Evolutionary conservation across 2,329 filamentous ascomycete species (phyloP).

Genomic region (Ophiostoma pallidulum): DNA sequence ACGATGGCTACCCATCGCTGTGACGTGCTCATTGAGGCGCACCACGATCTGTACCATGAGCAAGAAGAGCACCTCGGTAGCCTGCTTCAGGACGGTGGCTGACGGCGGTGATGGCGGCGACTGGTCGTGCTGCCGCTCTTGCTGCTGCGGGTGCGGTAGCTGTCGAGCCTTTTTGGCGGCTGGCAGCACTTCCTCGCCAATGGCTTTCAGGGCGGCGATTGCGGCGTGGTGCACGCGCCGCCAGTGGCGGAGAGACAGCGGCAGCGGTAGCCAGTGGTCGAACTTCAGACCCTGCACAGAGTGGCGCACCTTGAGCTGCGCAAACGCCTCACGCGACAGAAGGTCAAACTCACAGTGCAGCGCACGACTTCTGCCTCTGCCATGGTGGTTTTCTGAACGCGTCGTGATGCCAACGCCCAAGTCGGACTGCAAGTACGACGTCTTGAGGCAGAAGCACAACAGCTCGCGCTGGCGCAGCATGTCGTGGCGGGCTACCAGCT

Average conservation of each 20-base stretch:
- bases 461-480: constrained; percentile 34
- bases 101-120: background rate
- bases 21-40: constrained; percentile 30
- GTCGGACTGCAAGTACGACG: constrained; percentile 27
- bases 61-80: constrained; percentile 27
- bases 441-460: constrained; percentile 38
- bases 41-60: constrained; percentile 45
- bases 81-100: constrained; percentile 6
- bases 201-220: constrained; percentile 18
- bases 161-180: background rate
- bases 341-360: constrained; percentile 41
- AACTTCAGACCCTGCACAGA: constrained; percentile 36
- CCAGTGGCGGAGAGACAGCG: constrained; percentile 38
- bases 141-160: background rate
- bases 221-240: constrained; percentile 24
- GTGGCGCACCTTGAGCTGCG: constrained; percentile 24
- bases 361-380: background rate
- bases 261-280: constrained; percentile 35
- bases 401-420: constrained; percentile 35
- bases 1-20: background rate
- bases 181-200: constrained; percentile 16
- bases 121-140: background rate
- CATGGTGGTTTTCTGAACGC: too few species aligned
- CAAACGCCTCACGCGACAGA: constrained; percentile 33
- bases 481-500: constrained; percentile 27